Evolutionary conservation across 2,329 filamentous ascomycete genomes (phyloP).

Genomic region (Microcyclospora pomicola): DNA sequence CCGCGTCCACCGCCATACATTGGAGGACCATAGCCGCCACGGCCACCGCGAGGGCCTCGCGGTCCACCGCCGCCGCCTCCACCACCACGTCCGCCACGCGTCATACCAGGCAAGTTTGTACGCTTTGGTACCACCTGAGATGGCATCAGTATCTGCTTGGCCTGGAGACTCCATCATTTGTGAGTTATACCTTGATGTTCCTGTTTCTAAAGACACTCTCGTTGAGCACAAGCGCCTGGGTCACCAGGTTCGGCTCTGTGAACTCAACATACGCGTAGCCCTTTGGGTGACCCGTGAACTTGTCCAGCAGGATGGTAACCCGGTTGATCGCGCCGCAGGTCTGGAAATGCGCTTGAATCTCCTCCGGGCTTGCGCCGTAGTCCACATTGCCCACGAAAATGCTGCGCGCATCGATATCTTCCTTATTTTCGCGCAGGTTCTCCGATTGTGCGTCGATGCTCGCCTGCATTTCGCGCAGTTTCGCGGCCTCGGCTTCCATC

Average conservation of each 20-base stretch:
- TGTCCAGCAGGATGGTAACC: conserved; percentile 92
- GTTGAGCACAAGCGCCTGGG: conserved; percentile 85
- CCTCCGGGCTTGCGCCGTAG: conserved; percentile 91
- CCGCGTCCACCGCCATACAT: conserved; percentile 39
- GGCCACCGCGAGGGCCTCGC: conserved; percentile 26
- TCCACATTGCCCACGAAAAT: conserved; percentile 99
- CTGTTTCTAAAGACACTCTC: conserved; percentile 91
- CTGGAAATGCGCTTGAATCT: conserved; percentile 97
- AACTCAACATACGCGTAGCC: conserved; percentile 99
- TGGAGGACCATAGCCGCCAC: conserved; percentile 33
- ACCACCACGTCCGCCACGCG: conserved; percentile 60
- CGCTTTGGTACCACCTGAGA: conserved; percentile 72
- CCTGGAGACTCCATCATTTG: conserved; percentile 1
- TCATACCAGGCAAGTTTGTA: conserved; percentile 93
- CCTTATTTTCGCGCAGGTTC: conserved; percentile 78
- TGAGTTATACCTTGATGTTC: conserved; percentile 69
- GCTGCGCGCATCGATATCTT: conserved; percentile 87
- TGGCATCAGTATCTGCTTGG: conserved; percentile 9
- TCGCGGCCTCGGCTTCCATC: conserved; percentile 45
- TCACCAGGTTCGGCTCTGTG: conserved; percentile 81
- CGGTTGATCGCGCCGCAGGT: conserved; percentile 95
- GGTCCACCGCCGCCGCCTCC: conserved; percentile 38
- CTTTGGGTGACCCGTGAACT: conserved; percentile 98
- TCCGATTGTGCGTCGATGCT: conserved; percentile 69
- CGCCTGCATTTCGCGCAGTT: conserved; percentile 42